A percentile compares a stretch with the other conserved stretches of the same genome.
phyloP scores from a whole-genome alignment of 2,329 filamentous ascomycete genomes.

The Arthrobotrys musiformis region DNA sequence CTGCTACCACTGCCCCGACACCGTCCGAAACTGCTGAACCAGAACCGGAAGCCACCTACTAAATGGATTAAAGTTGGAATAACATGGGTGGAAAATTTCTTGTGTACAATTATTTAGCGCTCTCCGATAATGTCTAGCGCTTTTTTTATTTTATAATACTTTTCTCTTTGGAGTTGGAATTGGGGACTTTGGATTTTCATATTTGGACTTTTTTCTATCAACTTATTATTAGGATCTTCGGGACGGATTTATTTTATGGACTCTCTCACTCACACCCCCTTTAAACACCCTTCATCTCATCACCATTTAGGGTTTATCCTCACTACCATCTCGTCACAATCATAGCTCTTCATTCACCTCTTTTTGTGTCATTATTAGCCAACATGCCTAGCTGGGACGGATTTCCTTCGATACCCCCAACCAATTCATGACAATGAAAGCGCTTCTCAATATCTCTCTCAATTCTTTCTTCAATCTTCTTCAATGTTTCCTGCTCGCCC shows the following conservation, averaged over 20 bases:
- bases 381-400: slow-evolving; percentile 34
- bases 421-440: slow-evolving; percentile 50
- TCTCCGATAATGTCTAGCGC: slow-evolving; percentile 20
- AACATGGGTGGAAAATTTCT: neutral
- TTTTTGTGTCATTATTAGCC: slow-evolving; percentile 51
- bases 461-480: neutral
- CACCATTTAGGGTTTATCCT: neutral
- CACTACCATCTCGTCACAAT: slow-evolving; percentile 8
- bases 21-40: neutral
- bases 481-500: neutral
- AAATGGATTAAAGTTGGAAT: slow-evolving; percentile 4
- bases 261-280: neutral
- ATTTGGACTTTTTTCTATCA: slow-evolving; percentile 10
- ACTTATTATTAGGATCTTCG: slow-evolving; percentile 2
- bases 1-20: slow-evolving; percentile 31
- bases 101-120: slow-evolving; percentile 29
- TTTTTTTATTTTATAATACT: slow-evolving; percentile 6
- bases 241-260: slow-evolving; percentile 13
- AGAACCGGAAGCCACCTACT: slow-evolving; percentile 37
- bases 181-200: slow-evolving; percentile 19
- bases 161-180: slow-evolving; percentile 36
- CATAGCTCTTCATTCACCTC: slow-evolving; percentile 17
- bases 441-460: neutral
- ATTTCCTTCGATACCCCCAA: slow-evolving; percentile 30
- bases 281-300: neutral